Percentiles rank a stretch among this genome's conserved stretches.
Conservation (phyloP, 2,329 filamentous ascomycete genomes). For the Fusarium redolens region DNA sequence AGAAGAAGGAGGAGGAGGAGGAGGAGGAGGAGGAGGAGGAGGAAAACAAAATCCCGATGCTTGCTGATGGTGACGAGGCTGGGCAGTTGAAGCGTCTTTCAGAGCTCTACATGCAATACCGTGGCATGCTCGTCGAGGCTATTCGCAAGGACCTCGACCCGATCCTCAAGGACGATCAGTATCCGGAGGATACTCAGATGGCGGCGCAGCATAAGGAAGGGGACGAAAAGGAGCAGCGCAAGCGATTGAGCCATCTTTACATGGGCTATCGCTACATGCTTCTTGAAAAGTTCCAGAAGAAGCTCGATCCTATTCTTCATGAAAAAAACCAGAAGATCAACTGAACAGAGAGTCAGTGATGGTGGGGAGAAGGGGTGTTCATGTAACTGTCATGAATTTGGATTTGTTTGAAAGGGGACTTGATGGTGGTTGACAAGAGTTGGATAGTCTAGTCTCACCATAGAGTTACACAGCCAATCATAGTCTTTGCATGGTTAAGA, state of each 20-base stretch:
- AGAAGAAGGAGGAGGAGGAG: background rate
- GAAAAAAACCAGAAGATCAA: background rate
- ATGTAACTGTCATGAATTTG: background rate
- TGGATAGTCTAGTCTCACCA: background rate
- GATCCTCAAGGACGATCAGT: slow-evolving; percentile 8
- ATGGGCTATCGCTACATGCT: slow-evolving; percentile 22
- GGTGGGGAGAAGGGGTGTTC: background rate
- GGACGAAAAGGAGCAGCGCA: slow-evolving; percentile 9
- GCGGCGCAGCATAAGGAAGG: background rate
- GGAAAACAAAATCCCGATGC: background rate
- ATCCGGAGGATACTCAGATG: background rate
- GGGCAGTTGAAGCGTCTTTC: slow-evolving; percentile 8
- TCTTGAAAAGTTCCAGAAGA: background rate
- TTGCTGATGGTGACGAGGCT: slow-evolving; percentile 4
- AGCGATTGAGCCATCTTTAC: slow-evolving; percentile 6
- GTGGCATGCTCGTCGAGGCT: slow-evolving; percentile 9
- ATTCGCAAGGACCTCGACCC: slow-evolving; percentile 27
- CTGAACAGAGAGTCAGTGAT: background rate
- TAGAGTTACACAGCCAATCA: slow-evolving; percentile 7
- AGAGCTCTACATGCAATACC: slow-evolving; percentile 32
- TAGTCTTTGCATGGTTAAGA: background rate
- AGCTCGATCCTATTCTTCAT: slow-evolving; percentile 19
- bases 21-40: background rate
- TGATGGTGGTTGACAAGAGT: background rate
- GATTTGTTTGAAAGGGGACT: background rate